Evolutionary conservation across 306 rosid species (phyloP).

Genomic region (Acmispon strigosus): DNA sequence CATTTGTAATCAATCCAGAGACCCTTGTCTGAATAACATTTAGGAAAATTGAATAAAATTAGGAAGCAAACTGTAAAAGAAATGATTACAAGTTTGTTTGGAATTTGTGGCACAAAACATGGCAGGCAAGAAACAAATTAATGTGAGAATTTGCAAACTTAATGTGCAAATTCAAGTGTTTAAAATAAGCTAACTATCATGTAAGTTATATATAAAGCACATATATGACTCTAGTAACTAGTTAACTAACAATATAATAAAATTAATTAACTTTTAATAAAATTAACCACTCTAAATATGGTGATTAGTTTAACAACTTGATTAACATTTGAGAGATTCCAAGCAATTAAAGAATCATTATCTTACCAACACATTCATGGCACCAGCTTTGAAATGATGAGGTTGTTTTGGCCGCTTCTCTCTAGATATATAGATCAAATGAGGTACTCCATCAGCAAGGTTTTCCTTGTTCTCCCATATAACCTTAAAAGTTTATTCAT

Average conservation of each 20-base stretch:
- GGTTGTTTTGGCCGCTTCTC: slow-evolving; percentile 48
- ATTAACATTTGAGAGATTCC: not conserved
- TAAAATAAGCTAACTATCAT: too few species aligned
- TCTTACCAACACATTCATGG: slow-evolving; percentile 62
- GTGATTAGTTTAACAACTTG: not conserved
- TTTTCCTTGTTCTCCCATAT: slow-evolving; percentile 52
- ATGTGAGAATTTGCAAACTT: too few species aligned
- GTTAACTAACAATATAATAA: too few species aligned
- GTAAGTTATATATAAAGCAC: too few species aligned
- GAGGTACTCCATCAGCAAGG: slow-evolving; percentile 37
- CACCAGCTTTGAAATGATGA: slow-evolving; percentile 77
- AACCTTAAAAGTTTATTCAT: slow-evolving; percentile 20
- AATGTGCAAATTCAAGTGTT: too few species aligned
- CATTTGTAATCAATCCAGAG: slow-evolving; percentile 65
- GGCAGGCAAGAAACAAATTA: too few species aligned
- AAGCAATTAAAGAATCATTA: not conserved
- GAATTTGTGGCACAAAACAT: too few species aligned
- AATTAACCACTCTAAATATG: not conserved
- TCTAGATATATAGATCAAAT: slow-evolving; percentile 57
- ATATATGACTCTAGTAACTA: too few species aligned
- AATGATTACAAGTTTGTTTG: too few species aligned
- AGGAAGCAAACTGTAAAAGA: too few species aligned
- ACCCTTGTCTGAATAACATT: slow-evolving; percentile 48
- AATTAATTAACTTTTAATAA: not conserved
- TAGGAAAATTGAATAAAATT: not conserved